These are phyloP conservation scores for Metarhizium rileyi DNA, from an alignment of 2,329 filamentous ascomycete genomes.

Conservation along the genomic window DNA sequence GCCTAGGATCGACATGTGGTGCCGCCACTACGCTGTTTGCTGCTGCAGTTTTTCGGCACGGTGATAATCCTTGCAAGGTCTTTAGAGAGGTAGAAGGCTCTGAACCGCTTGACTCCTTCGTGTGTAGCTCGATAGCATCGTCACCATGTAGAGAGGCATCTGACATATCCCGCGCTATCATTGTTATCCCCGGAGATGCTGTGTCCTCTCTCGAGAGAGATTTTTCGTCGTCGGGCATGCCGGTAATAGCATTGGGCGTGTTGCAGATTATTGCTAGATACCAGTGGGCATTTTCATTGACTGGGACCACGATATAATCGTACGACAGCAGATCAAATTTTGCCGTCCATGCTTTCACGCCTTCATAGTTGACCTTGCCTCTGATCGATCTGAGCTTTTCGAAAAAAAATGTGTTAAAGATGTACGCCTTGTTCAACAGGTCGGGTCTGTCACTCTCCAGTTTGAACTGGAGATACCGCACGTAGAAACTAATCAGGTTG, in stretches of 20 bases:
- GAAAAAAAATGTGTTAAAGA: slow-evolving; percentile 93
- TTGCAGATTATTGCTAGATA: slow-evolving; percentile 95
- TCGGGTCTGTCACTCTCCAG: slow-evolving; percentile 45
- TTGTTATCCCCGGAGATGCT: slow-evolving; percentile 8
- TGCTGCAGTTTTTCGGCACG: slow-evolving; percentile 7
- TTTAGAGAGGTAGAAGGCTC: slow-evolving; percentile 3
- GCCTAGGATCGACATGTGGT: slow-evolving; percentile 28
- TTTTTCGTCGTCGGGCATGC: slow-evolving; percentile 7
- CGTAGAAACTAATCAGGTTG: slow-evolving; percentile 81
- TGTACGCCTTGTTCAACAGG: slow-evolving; percentile 59
- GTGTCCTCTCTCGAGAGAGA: slow-evolving; percentile 3
- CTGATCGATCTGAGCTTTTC: slow-evolving; percentile 57
- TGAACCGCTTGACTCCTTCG: not conserved
- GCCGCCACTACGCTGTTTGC: slow-evolving; percentile 5
- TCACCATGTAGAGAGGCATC: slow-evolving; percentile 15
- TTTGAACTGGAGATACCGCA: slow-evolving; percentile 60
- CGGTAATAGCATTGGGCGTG: slow-evolving; percentile 48
- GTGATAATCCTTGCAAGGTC: not conserved
- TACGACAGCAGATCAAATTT: slow-evolving; percentile 75
- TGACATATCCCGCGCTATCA: slow-evolving; percentile 13
- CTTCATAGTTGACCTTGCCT: slow-evolving; percentile 68
- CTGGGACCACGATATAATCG: slow-evolving; percentile 84
- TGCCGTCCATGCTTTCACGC: slow-evolving; percentile 79
- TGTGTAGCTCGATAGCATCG: slow-evolving; percentile 1
- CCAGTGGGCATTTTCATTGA: slow-evolving; percentile 85